These are phyloP conservation scores for Tetracladium marchalianum DNA, from an alignment of 495 filamentous ascomycete genomes.

Conservation along the genomic window DNA sequence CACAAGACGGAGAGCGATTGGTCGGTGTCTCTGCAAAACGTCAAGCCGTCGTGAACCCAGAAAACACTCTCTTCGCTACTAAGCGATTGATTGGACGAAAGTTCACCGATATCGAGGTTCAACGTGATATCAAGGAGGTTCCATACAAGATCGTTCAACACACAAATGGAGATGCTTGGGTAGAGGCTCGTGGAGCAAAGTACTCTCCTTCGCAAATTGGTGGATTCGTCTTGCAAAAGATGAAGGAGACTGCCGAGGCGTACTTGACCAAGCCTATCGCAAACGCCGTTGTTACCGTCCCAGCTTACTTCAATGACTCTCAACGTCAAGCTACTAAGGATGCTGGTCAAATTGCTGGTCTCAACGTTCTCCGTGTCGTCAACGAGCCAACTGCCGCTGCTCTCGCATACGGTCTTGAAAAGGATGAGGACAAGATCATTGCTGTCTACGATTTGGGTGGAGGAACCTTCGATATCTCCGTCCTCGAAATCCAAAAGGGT, in stretches of 20 bases:
- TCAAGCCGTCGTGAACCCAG: slow-evolving; percentile 97
- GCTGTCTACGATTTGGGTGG: slow-evolving; percentile 97
- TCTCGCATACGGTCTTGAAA: slow-evolving; percentile 90
- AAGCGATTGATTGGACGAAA: slow-evolving; percentile 99
- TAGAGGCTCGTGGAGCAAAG: slow-evolving; percentile 89
- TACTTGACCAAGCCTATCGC: slow-evolving; percentile 82
- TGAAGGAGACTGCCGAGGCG: slow-evolving; percentile 95
- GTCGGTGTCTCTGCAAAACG: slow-evolving; percentile 98
- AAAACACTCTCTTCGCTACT: slow-evolving; percentile 98
- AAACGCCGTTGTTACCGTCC: slow-evolving; percentile 94
- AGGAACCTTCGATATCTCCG: slow-evolving; percentile 98
- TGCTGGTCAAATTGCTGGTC: slow-evolving; percentile 88
- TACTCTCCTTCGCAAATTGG: slow-evolving; percentile 98
- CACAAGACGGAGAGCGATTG: slow-evolving; percentile 91
- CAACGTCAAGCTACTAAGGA: slow-evolving; percentile 98
- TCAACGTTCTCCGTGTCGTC: slow-evolving; percentile 93
- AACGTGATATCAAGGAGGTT: slow-evolving; percentile 96
- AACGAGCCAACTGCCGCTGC: slow-evolving; percentile 96
- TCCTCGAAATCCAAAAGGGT: slow-evolving; percentile 94
- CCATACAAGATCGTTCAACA: slow-evolving; percentile 99
- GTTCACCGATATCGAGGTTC: slow-evolving; percentile 91
- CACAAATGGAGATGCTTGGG: slow-evolving; percentile 96
- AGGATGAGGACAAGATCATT: slow-evolving; percentile 81
- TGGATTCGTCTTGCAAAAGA: slow-evolving; percentile 94
- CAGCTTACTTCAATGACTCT: slow-evolving; percentile 97